Evolutionary conservation across 176 grass and related monocot species (phyloP).

Genomic region (Raddia guianensis): DNA sequence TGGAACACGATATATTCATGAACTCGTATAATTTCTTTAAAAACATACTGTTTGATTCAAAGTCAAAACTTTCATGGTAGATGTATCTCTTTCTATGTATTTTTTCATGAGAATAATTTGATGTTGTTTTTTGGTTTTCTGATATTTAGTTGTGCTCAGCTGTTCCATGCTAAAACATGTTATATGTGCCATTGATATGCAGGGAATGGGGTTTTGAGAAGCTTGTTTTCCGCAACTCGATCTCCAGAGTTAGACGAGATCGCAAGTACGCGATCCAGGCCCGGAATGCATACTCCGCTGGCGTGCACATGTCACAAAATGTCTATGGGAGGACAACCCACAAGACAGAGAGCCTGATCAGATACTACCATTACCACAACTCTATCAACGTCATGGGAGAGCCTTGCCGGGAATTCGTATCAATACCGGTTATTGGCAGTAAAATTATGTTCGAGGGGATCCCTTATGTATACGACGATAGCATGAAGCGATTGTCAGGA

Average conservation of each 20-base stretch:
- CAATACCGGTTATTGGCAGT: constrained; percentile 34
- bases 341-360: constrained; percentile 75
- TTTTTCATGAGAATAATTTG: not conserved
- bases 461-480: constrained; percentile 74
- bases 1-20: not conserved
- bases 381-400: constrained; percentile 84
- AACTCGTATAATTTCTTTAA: not conserved
- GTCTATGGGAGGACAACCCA: constrained; percentile 67
- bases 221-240: constrained; percentile 71
- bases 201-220: constrained; percentile 96
- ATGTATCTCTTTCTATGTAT: not conserved
- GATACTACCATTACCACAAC: constrained; percentile 91
- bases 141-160: no score
- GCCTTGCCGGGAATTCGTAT: constrained; percentile 67
- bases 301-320: constrained; percentile 89
- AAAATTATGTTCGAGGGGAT: constrained; percentile 60
- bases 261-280: constrained; percentile 91
- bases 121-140: not conserved
- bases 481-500: constrained; percentile 51
- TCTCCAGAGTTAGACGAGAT: constrained; percentile 64
- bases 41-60: not conserved
- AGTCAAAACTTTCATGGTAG: not conserved
- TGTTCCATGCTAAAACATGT: not conserved
- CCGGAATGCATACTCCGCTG: constrained; percentile 61
- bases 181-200: not conserved